A percentile compares a stretch with the other conserved stretches of the same genome.
These are phyloP conservation scores for Pelargonium nanum DNA, from an alignment of 345 rosid genomes.

Conservation along the genomic window DNA sequence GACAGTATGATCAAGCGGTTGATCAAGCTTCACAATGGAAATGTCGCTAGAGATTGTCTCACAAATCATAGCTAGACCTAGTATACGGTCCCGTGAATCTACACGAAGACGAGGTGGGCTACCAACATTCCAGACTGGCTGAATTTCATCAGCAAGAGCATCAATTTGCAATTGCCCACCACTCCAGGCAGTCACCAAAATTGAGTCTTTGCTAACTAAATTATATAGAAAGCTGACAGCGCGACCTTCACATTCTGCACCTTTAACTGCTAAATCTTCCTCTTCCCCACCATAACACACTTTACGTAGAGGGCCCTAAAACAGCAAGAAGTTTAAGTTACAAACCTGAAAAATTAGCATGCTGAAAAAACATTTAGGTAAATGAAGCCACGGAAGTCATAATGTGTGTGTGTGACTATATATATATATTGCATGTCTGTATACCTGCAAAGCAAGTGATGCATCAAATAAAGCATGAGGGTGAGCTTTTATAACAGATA, in stretches of 20 bases:
- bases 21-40: slow-evolving; percentile 42
- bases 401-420: neutral
- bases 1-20: slow-evolving; percentile 50
- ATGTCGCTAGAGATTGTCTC: slow-evolving; percentile 44
- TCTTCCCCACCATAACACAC: slow-evolving; percentile 44
- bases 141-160: slow-evolving; percentile 94
- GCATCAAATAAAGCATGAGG: slow-evolving; percentile 72
- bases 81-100: slow-evolving; percentile 39
- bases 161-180: slow-evolving; percentile 90
- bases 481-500: slow-evolving; percentile 45
- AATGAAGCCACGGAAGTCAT: neutral
- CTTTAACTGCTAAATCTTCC: slow-evolving; percentile 33
- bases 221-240: slow-evolving; percentile 75
- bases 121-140: slow-evolving; percentile 78
- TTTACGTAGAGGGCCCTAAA: slow-evolving; percentile 74
- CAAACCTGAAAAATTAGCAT: neutral
- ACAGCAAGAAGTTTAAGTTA: neutral
- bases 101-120: slow-evolving; percentile 68
- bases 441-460: slow-evolving; percentile 89
- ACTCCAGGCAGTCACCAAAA: slow-evolving; percentile 95
- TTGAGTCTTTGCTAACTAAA: slow-evolving; percentile 74
- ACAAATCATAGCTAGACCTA: slow-evolving; percentile 87
- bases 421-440: neutral
- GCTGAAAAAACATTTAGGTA: neutral
- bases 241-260: slow-evolving; percentile 68